phyloP scores from a whole-genome alignment of 768 basidiomycete genomes.

The Lenzites betulinus region DNA sequence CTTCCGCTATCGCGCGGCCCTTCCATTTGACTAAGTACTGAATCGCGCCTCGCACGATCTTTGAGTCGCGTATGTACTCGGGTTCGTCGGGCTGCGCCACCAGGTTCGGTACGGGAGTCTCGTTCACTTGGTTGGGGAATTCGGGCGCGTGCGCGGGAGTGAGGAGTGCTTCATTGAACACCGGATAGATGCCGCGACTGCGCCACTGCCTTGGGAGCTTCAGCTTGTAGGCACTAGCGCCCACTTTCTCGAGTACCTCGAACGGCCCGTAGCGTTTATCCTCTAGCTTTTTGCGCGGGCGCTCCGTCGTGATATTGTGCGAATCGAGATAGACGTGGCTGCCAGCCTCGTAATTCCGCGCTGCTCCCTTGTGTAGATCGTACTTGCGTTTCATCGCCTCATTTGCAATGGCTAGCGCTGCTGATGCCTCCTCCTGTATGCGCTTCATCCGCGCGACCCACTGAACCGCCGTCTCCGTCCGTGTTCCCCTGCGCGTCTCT shows the following conservation, averaged over 20 bases:
- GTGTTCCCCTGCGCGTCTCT: not conserved
- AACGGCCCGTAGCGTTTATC: constrained; percentile 31
- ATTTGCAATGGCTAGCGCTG: constrained; percentile 23
- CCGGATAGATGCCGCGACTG: constrained; percentile 29
- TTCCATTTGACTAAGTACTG: constrained; percentile 35
- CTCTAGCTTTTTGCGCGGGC: constrained; percentile 30
- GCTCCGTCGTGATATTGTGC: constrained; percentile 27
- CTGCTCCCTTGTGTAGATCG: constrained; percentile 1
- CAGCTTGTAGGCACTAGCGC: constrained; percentile 26
- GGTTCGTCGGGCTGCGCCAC: constrained; percentile 13
- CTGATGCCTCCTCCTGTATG: constrained; percentile 14
- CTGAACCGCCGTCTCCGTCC: constrained; percentile 18
- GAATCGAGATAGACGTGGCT: constrained; percentile 34
- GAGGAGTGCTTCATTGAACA: constrained; percentile 25
- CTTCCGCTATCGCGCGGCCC: constrained; percentile 18
- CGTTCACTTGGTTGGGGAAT: constrained; percentile 16
- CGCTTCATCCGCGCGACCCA: constrained; percentile 25
- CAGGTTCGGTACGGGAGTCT: constrained; percentile 17
- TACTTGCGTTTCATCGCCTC: constrained; percentile 32
- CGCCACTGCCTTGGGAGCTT: constrained; percentile 29
- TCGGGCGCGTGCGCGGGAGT: constrained; percentile 17
- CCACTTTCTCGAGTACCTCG: constrained; percentile 26
- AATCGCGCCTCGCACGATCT: not conserved
- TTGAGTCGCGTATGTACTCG: constrained; percentile 28
- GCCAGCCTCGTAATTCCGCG: constrained; percentile 15